These are phyloP conservation scores for Rhododendron williamsianum DNA, from an alignment of 148 eudicot genomes.

Conservation along the genomic window DNA sequence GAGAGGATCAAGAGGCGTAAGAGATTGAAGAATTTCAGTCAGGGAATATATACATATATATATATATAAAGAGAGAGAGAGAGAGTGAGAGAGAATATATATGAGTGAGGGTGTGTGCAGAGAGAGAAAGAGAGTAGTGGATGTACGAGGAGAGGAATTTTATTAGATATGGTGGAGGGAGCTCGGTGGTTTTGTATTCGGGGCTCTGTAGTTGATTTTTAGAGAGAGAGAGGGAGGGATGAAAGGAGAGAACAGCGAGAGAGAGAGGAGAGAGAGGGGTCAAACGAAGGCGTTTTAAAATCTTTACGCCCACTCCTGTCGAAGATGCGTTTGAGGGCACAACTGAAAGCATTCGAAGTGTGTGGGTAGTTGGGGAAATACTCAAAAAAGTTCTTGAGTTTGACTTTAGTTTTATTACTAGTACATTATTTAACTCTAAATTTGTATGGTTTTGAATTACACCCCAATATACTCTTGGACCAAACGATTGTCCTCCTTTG, in stretches of 20 bases:
- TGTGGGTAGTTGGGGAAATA: not conserved
- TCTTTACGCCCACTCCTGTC: conserved; percentile 17
- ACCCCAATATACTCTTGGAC: too few species aligned
- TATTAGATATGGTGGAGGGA: conserved; percentile 16
- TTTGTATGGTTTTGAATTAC: too few species aligned
- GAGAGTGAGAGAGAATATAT: not conserved
- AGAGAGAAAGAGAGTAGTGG: not conserved
- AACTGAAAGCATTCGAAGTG: not conserved
- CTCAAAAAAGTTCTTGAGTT: not conserved
- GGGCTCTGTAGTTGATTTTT: not conserved
- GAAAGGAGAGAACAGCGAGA: not conserved
- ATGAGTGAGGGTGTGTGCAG: not conserved
- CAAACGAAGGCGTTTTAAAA: conserved; percentile 13
- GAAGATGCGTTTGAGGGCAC: not conserved
- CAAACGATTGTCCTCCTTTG: too few species aligned
- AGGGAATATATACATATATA: not conserved
- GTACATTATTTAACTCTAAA: too few species aligned
- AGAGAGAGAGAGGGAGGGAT: not conserved
- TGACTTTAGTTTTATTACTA: not conserved
- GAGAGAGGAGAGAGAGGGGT: not conserved
- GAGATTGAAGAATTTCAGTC: not conserved
- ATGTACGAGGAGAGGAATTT: not conserved
- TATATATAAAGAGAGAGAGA: not conserved
- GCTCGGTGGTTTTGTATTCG: conserved; percentile 18
- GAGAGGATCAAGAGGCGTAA: conserved; percentile 19